Base-by-base conservation (phyloP, 192 early-diverging fungal species). In the Backusella psychrophila region DNA sequence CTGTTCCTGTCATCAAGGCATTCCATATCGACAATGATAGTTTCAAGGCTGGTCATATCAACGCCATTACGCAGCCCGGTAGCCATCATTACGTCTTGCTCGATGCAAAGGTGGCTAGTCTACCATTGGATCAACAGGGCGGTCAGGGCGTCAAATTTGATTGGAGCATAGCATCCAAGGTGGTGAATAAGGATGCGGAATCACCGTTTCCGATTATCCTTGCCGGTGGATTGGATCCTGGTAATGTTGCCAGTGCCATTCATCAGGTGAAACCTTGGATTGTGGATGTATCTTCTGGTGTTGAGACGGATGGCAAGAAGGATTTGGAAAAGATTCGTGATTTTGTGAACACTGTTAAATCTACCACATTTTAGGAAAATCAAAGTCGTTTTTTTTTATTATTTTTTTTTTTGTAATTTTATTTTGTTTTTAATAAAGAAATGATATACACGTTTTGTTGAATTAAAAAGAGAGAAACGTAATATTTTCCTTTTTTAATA, bases 231-330 rank as follows among this genome's bases (percentile, higher is more conserved):
- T 79, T 99, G 81, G 88, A 82, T 12, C 89, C 91, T 1, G 87
- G 90, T 7, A 99, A 98, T 82, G 95, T 98, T 4, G 80, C 77
- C 0, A 81, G 89, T 38, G 96, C 96, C 0, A 82, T 95, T 21
- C 80, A 72, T 5, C 80, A 88, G 23, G 93, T 92, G 6, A 80
- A 85, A 26, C 93, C 95, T 1, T 94, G 90, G 91, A 89, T 87
- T 26, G 96, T 98, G 36, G 98, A 99, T 88, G 95, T 98, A 31
- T 92, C 91, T 7, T 95, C 94, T 66, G 98, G 97, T 9, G 93
- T 98, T 1, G 97, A 99, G 78, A 90, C 90, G 23, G 86, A 93
- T 71, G 90, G 85, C 34, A 80, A 73, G 65, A 99, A 99, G 86
- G 95, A 96, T 81, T 69, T 85, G 4, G 72, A 80, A 6, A 94